phyloP scores from a whole-genome alignment of 345 rosid species.

The Gossypium sturtianum region DNA sequence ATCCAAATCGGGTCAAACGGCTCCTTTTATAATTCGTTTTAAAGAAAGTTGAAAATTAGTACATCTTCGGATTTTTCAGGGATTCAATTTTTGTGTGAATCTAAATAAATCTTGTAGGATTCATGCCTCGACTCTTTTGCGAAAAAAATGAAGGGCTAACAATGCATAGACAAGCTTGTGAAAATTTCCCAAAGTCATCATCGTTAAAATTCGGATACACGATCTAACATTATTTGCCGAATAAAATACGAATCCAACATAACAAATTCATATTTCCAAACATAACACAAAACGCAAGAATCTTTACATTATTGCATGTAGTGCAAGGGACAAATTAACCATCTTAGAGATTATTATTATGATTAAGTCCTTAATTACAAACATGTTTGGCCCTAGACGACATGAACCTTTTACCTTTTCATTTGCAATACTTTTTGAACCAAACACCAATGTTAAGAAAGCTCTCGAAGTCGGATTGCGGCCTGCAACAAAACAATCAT shows the following conservation, averaged over 20 bases:
- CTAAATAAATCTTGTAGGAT: too few relatives aligned
- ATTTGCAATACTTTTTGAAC: constrained; percentile 72
- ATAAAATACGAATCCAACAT: neutral
- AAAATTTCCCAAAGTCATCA: too few relatives aligned
- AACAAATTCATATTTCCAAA: neutral
- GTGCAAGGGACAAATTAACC: neutral
- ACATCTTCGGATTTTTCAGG: too few relatives aligned
- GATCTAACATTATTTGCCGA: too few relatives aligned
- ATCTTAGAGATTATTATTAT: neutral
- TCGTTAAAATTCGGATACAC: too few relatives aligned
- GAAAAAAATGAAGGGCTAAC: too few relatives aligned
- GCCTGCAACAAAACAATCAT: constrained; percentile 40
- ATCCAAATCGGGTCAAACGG: too few relatives aligned
- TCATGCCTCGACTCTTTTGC: too few relatives aligned
- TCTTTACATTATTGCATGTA: neutral
- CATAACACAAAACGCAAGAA: neutral
- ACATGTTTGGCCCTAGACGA: neutral
- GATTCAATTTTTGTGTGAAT: too few relatives aligned
- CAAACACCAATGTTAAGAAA: constrained; percentile 71
- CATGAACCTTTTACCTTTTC: neutral
- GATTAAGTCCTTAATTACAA: neutral
- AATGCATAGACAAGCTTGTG: too few relatives aligned
- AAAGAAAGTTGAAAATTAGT: too few relatives aligned
- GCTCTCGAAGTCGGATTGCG: constrained; percentile 81
- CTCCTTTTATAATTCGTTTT: too few relatives aligned